Conservation (phyloP, 2,329 filamentous ascomycete species). For the Fusarium globosum region DNA sequence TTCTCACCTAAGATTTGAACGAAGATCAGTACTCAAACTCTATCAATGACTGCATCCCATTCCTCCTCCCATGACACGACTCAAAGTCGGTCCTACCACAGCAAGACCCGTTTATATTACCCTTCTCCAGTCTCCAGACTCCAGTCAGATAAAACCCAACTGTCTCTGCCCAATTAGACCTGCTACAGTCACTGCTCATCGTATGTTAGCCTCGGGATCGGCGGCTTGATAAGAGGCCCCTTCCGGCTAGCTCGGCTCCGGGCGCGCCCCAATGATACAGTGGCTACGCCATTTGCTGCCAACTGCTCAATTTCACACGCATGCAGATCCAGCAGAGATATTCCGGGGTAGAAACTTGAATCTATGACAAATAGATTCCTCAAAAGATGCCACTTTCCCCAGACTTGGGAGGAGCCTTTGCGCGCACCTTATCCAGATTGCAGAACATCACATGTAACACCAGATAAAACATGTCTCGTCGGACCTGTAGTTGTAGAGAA, state of each 20-base stretch:
- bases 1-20: neutral
- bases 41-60: constrained; percentile 14
- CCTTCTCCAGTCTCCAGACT: neutral
- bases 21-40: neutral
- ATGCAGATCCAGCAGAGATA: constrained; percentile 16
- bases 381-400: constrained; percentile 27
- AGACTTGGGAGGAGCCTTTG: neutral
- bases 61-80: neutral
- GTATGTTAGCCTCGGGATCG: constrained; percentile 15
- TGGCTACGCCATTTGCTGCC: constrained; percentile 7
- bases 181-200: neutral
- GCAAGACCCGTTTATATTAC: neutral
- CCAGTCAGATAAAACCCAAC: constrained; percentile 4
- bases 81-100: neutral
- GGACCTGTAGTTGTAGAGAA: neutral
- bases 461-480: neutral
- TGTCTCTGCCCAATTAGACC: constrained; percentile 5
- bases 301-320: neutral
- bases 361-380: constrained; percentile 35
- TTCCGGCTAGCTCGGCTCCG: constrained; percentile 24
- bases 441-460: neutral
- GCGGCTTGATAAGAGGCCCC: constrained; percentile 22
- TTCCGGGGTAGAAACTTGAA: constrained; percentile 23
- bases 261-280: constrained; percentile 1
- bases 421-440: constrained; percentile 3